Evolutionary conservation across 768 basidiomycete genomes (phyloP), one percentile per base, ranked within the genome.

Genomic region (Daedalea quercina): DNA sequence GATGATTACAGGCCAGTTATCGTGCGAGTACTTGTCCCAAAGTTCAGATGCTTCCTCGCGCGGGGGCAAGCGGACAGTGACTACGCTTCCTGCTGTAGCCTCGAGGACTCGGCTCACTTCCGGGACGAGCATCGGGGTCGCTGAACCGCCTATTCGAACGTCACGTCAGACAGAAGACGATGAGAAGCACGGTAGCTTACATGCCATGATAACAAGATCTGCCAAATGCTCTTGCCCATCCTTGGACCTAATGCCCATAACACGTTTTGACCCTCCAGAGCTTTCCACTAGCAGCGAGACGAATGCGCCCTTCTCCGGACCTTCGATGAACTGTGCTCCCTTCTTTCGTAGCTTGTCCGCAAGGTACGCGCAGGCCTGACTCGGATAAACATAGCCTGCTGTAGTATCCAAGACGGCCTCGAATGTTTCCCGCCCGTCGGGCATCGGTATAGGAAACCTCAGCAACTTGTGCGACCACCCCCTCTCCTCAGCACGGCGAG

Each of bases 31-130:
- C 41, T 51, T 51, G 25, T 42, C 50, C 50, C 50, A 51, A 13
- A 51, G 50, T 35, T 43, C 40, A 3, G 37, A 40, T 3, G 50
- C 50, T 31, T 51, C 40, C 17, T 51, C 50, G 15, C 50, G 50
- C 13, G 50, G 50, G 9, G 50, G 50, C 15, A 51, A 35, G 24
- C 41, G 50, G 13, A 51, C 25, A 13, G 50, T 51, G 19, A 51
- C 28, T 34, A 51, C 50, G 34, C 50, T 51, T 22, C 50, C 50
- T 6, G 50, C 50, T 9, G 50, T 51, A 7, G 50, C 50, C 50
- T 51, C 50, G 24, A 51, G 50, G 17, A 51, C 50, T 17, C 40
- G 22, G 25, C 50, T 51, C n/a, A 43, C 50, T 28, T 51, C 50
- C 25, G 37, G 37, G 6, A 51, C 50, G 9, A 51, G 41, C 50